A percentile compares a stretch with the other conserved stretches of the same genome.
Evolutionary conservation across 192 early-diverging fungal genomes (phyloP).

Genomic region (Podila verticillata): DNA sequence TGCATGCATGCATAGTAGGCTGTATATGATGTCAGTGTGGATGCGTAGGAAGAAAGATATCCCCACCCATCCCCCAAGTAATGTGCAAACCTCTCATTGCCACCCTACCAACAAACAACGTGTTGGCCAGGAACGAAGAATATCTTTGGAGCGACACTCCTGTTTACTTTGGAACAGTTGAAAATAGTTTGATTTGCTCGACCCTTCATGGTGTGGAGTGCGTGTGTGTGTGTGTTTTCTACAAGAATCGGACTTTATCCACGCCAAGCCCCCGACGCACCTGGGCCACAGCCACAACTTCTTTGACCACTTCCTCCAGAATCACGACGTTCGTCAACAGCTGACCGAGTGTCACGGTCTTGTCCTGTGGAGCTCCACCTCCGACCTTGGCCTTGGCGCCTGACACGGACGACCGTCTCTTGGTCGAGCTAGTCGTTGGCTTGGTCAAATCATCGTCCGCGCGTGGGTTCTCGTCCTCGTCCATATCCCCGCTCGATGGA

Average conservation of each 20-base stretch:
- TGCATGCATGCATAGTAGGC: too few relatives aligned
- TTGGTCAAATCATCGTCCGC: slow-evolving; percentile 9
- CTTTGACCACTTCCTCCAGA: slow-evolving; percentile 92
- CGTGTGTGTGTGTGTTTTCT: too few relatives aligned
- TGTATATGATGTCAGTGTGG: too few relatives aligned
- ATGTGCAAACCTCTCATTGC: too few relatives aligned
- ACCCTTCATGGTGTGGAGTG: too few relatives aligned
- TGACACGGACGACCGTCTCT: slow-evolving; percentile 16
- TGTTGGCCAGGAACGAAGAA: too few relatives aligned
- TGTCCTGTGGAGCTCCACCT: slow-evolving; percentile 50
- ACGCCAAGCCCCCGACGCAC: slow-evolving; percentile 80
- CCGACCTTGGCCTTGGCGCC: slow-evolving; percentile 22
- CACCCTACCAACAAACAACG: too few relatives aligned
- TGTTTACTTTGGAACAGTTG: too few relatives aligned
- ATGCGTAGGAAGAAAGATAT: too few relatives aligned
- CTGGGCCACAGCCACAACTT: slow-evolving; percentile 85
- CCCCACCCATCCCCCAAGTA: too few relatives aligned
- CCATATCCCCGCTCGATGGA: not conserved
- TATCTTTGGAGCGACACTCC: too few relatives aligned
- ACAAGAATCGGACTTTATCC: slow-evolving; percentile 66
- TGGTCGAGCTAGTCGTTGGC: slow-evolving; percentile 24
- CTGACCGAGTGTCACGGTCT: slow-evolving; percentile 61
- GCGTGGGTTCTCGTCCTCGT: not conserved
- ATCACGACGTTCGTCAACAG: slow-evolving; percentile 92
- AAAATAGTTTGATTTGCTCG: too few relatives aligned